These are phyloP conservation scores for Mycena pura DNA, from an alignment of 768 basidiomycete genomes.

Conservation along the genomic window DNA sequence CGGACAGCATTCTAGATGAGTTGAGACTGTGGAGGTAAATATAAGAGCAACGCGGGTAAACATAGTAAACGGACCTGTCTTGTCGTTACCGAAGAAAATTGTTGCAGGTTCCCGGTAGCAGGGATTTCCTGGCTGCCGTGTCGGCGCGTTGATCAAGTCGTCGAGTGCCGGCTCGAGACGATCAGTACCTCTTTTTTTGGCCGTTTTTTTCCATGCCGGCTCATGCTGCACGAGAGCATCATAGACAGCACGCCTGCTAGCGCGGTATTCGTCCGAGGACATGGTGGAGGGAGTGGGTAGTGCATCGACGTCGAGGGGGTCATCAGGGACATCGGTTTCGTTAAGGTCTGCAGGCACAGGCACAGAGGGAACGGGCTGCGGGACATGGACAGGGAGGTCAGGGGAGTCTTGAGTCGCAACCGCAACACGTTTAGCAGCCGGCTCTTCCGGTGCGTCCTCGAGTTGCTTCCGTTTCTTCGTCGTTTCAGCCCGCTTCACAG, in stretches of 20 bases:
- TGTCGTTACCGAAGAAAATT: neutral
- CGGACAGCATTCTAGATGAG: neutral
- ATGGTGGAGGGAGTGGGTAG: neutral
- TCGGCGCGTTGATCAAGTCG: constrained; percentile 1
- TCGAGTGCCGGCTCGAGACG: constrained; percentile 2
- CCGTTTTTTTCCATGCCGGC: neutral
- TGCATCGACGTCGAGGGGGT: neutral
- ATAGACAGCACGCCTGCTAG: neutral
- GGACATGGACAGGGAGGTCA: neutral
- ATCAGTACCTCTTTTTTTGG: neutral
- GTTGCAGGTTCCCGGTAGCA: neutral
- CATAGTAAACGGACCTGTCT: neutral
- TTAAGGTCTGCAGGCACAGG: no score
- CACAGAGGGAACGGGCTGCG: neutral
- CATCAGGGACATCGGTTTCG: no score
- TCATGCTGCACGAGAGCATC: neutral
- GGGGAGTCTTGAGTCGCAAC: neutral
- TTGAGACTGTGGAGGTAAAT: neutral
- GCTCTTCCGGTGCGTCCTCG: neutral
- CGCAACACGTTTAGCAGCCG: neutral
- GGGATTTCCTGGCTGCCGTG: neutral
- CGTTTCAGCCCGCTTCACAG: neutral
- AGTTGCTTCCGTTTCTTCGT: neutral
- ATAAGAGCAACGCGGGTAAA: no score
- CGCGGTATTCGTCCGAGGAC: neutral